Evolutionary conservation across 192 early-diverging fungal genomes (phyloP).

Genomic region (Pecoramyces ruminantium): DNA sequence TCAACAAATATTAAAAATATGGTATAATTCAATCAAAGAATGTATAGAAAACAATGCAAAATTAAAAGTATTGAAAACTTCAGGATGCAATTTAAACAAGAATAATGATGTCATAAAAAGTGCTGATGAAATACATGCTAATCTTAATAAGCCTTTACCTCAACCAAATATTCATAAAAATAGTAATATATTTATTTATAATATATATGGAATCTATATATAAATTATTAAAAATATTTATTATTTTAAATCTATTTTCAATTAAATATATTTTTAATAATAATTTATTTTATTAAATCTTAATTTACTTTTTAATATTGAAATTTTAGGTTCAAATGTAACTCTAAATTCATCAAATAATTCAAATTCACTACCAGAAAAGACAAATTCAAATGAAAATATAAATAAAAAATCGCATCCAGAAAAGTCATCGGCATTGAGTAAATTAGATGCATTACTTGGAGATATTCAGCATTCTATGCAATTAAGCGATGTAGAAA

Average conservation of each 20-base stretch:
- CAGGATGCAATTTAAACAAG: neutral
- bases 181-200: neutral
- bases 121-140: neutral
- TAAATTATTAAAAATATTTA: too few relatives aligned
- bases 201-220: too few relatives aligned
- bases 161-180: neutral
- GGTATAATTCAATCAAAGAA: neutral
- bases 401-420: neutral
- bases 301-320: too few relatives aligned
- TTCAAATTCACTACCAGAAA: too few relatives aligned
- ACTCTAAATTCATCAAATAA: neutral
- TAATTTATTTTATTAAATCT: too few relatives aligned
- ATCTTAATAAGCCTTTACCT: neutral
- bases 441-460: neutral
- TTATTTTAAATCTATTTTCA: too few relatives aligned
- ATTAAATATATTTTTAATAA: too few relatives aligned
- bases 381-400: neutral
- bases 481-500: neutral
- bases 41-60: neutral
- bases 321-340: too few relatives aligned
- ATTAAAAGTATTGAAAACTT: neutral
- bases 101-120: neutral
- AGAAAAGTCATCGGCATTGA: neutral
- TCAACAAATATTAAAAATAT: neutral
- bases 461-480: neutral